Conservation (phyloP, 208 protist genomes). For the Leishmania martiniquensis region DNA sequence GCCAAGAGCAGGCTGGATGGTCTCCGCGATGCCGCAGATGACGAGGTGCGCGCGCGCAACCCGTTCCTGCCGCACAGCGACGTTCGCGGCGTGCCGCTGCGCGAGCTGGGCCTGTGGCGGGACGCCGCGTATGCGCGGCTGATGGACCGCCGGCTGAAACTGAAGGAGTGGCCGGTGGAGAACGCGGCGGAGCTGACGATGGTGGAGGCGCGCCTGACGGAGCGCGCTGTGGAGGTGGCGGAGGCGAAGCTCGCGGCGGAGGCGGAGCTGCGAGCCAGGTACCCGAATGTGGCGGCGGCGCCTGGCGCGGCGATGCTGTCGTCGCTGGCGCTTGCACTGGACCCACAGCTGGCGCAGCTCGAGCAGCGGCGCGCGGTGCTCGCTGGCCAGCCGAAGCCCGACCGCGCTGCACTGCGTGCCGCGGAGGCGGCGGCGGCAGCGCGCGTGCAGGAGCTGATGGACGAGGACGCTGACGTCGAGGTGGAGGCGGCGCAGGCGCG, state of each 20-base stretch:
- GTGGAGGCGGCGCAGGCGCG: background rate
- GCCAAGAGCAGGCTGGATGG: constrained; percentile 41
- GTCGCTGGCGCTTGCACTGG: background rate
- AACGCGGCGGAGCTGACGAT: constrained; percentile 42
- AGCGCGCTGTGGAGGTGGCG: constrained; percentile 43
- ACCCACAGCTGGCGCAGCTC: background rate
- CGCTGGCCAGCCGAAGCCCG: background rate
- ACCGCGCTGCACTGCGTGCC: background rate
- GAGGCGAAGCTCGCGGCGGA: constrained; percentile 28
- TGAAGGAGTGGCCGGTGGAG: constrained; percentile 42
- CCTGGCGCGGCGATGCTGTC: constrained; percentile 24
- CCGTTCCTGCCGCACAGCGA: too few species aligned
- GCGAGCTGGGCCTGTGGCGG: constrained; percentile 27
- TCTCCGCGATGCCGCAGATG: constrained; percentile 58
- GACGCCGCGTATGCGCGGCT: constrained; percentile 26
- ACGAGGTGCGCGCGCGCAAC: constrained; percentile 50
- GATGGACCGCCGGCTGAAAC: constrained; percentile 29
- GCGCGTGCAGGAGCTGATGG: constrained; percentile 11
- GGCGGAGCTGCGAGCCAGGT: constrained; percentile 14
- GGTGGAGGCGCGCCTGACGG: constrained; percentile 31
- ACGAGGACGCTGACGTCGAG: constrained; percentile 14
- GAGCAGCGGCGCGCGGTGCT: background rate
- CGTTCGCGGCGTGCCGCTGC: too few species aligned
- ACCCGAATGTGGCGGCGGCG: constrained; percentile 40
- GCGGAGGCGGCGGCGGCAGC: background rate